These are phyloP conservation scores for Cyberlindnera samutprakarnensis DNA, from an alignment of 805 yeast genomes.

Conservation along the genomic window DNA sequence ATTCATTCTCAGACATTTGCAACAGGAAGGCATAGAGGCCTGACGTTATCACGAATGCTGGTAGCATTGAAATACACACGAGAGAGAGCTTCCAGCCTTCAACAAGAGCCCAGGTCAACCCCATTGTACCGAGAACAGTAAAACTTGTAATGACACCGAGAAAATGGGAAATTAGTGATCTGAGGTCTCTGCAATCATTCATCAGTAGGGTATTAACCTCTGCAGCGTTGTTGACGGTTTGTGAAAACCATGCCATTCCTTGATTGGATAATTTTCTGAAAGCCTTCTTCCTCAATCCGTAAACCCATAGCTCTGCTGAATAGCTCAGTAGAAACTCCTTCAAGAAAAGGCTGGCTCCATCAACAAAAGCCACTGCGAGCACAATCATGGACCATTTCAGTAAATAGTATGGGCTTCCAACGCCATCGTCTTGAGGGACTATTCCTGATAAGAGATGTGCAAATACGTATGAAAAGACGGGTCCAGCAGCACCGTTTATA, in stretches of 20 bases:
- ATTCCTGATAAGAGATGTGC: slow-evolving; percentile 62
- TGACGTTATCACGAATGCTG: slow-evolving; percentile 49
- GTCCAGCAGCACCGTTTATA: slow-evolving; percentile 57
- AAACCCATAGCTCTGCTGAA: slow-evolving; percentile 65
- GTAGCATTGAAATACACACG: slow-evolving; percentile 73
- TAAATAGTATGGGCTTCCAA: slow-evolving; percentile 27
- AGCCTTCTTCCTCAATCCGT: slow-evolving; percentile 38
- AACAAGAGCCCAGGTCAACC: slow-evolving; percentile 70
- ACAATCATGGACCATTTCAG: slow-evolving; percentile 65
- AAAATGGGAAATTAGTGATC: slow-evolving; percentile 57
- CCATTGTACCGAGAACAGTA: slow-evolving; percentile 45
- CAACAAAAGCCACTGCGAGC: slow-evolving; percentile 51
- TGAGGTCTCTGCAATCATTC: slow-evolving; percentile 76
- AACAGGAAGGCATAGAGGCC: slow-evolving; percentile 42
- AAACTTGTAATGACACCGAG: slow-evolving; percentile 48
- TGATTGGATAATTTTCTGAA: slow-evolving; percentile 45
- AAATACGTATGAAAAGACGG: slow-evolving; percentile 72
- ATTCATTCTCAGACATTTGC: slow-evolving; percentile 48
- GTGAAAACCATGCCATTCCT: slow-evolving; percentile 44
- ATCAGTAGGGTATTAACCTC: slow-evolving; percentile 60
- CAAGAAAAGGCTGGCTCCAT: slow-evolving; percentile 49
- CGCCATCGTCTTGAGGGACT: slow-evolving; percentile 36
- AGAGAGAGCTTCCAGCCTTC: slow-evolving; percentile 84
- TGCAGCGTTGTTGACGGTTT: slow-evolving; percentile 32
- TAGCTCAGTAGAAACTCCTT: slow-evolving; percentile 44